Percentiles rank a stretch among this genome's conserved stretches.
These are phyloP conservation scores for Trichoderma guizhouense DNA, from an alignment of 2,329 filamentous ascomycete genomes.

Conservation along the genomic window DNA sequence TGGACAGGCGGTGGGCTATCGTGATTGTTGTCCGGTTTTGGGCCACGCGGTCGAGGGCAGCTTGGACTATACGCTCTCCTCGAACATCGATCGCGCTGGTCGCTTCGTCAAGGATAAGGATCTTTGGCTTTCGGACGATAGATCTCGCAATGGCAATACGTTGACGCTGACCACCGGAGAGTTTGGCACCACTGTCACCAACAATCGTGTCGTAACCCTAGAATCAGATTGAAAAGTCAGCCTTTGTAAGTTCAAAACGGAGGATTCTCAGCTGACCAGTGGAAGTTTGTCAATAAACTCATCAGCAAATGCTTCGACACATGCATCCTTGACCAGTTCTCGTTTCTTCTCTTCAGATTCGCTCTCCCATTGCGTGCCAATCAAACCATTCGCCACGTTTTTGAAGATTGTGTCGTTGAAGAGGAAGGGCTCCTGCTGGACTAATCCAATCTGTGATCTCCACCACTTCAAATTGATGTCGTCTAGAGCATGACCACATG, in stretches of 20 bases:
- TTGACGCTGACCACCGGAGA: conserved; percentile 85
- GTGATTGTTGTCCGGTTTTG: conserved; percentile 66
- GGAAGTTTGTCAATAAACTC: conserved; percentile 66
- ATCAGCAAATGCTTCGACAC: conserved; percentile 64
- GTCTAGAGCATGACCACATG: conserved; percentile 51
- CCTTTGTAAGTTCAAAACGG: neutral
- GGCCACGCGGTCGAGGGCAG: conserved; percentile 59
- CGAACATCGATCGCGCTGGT: conserved; percentile 62
- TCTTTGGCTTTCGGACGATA: conserved; percentile 67
- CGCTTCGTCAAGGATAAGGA: conserved; percentile 74
- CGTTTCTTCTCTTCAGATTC: conserved; percentile 53
- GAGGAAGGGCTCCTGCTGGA: conserved; percentile 66
- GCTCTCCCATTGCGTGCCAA: conserved; percentile 51
- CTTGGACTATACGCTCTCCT: conserved; percentile 60
- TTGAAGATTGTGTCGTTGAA: conserved; percentile 64
- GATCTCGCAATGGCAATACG: conserved; percentile 73
- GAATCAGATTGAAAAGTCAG: neutral
- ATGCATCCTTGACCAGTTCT: conserved; percentile 60
- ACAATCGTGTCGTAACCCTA: conserved; percentile 70
- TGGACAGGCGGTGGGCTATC: conserved; percentile 72
- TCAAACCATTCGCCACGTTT: conserved; percentile 60
- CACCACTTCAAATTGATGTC: conserved; percentile 62
- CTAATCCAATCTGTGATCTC: conserved; percentile 61
- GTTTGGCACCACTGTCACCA: conserved; percentile 72
- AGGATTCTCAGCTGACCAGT: conserved; percentile 34